Base-by-base conservation (phyloP, 441 rosid genomes). In the Iberis amara region DNA sequence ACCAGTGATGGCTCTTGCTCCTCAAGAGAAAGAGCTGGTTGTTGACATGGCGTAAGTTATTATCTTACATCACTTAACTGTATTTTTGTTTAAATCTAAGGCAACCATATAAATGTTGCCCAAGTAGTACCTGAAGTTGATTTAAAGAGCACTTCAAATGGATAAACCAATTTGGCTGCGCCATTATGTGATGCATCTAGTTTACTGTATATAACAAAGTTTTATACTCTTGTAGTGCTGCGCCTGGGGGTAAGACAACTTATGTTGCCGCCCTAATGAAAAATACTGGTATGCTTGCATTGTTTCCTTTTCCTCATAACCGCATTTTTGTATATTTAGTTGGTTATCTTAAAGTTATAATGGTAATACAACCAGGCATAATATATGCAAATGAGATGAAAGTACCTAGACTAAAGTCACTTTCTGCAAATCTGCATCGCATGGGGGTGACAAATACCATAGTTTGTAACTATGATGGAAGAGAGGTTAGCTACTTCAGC, bases 1-100 rank as follows among this genome's bases (percentile, higher is more conserved):
- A 76, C 94, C 98, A 9, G 95, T 91, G 53, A 91, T 91, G 98
- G 95, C 98, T 62, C 94, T 92, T 71, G 98, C 98, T 52, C 96
- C 98, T 51, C 94, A 79, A 68, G 98, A 92, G 62, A 92, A 78
- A 36, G 98, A 92, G 61, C 75, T 82, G 23, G 52, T 92, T 57
- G 79, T 92, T 48, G 98, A 92, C 54, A 76, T 92, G 85, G 98
- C 98, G 96, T 92, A 77, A 86, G 98, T 77, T 35, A 38, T 60
- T 35, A 32, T 49, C 35, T 56, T 53, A 55, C 21, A 10, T 32
- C 13, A n/a, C 32, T 11, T 23, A 10, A 24, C 5, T 51, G 8
- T 11, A 52, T 26, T 18, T 42, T 26, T 45, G 42, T 26, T 0
- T 26, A 3, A 12, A 3, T 10, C 57, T 6, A 3, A 12, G 28